A percentile compares a stretch with the other conserved stretches of the same genome.
Conservation (phyloP, 352 stramenopile species). For the Globisporangium nunn region DNA sequence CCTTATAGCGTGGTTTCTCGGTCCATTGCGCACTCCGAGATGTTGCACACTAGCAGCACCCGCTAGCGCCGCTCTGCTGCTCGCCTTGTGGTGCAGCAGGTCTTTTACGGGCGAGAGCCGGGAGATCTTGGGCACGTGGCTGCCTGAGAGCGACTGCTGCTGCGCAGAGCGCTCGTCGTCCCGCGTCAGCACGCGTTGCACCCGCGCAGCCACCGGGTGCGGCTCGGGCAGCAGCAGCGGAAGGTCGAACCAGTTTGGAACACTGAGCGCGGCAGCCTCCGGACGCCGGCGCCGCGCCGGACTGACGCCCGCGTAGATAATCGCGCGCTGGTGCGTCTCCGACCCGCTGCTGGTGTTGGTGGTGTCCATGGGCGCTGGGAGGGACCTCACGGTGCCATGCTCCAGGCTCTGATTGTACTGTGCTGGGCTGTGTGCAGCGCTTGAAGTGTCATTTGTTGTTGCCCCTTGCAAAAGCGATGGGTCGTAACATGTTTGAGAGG, state of each 20-base stretch:
- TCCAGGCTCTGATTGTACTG: not conserved
- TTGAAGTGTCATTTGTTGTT: not conserved
- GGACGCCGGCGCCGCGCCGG: constrained; percentile 2
- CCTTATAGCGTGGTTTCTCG: constrained; percentile 8
- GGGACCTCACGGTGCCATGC: not conserved
- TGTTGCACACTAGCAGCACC: not conserved
- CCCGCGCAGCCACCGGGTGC: constrained; percentile 25
- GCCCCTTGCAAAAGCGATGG: not conserved
- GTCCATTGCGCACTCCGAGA: not conserved
- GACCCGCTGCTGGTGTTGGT: not conserved
- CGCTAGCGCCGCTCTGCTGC: constrained; percentile 7
- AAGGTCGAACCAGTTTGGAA: constrained; percentile 61
- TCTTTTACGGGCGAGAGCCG: constrained; percentile 20
- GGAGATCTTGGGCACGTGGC: constrained; percentile 40
- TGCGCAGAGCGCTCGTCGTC: not conserved
- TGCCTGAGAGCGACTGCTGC: not conserved
- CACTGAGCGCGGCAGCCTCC: constrained; percentile 2
- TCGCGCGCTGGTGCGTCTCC: constrained; percentile 19
- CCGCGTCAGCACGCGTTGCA: constrained; percentile 26
- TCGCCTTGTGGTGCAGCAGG: constrained; percentile 1
- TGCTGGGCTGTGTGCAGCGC: too few relatives aligned
- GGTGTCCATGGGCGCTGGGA: constrained; percentile 5
- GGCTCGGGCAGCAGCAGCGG: constrained; percentile 44
- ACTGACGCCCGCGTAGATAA: constrained; percentile 24
- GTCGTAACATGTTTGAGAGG: not conserved